Evolutionary conservation across 2,329 filamentous ascomycete genomes (phyloP).

Genomic region (Apiospora pterosperma): DNA sequence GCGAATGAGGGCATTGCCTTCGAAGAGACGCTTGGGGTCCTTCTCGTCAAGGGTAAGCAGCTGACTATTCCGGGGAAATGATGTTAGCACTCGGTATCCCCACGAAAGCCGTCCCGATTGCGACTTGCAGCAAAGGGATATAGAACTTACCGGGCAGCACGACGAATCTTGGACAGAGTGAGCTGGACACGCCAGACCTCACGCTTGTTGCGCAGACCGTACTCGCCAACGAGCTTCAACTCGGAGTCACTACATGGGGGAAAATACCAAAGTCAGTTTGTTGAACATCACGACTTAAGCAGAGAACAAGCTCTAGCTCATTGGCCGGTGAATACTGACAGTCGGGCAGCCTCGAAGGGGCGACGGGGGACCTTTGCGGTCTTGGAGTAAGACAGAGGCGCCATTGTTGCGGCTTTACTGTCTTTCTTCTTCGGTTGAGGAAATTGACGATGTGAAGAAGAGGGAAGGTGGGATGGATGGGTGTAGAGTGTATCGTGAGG

Average conservation of each 20-base stretch:
- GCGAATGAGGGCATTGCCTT: conserved; percentile 99
- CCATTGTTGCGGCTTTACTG: conserved; percentile 33
- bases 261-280: conserved; percentile 58
- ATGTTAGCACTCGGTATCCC: conserved; percentile 16
- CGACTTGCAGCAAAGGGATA: background rate
- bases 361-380: conserved; percentile 98
- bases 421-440: conserved; percentile 34
- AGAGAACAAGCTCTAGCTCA: conserved; percentile 96
- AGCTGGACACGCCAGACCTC: conserved; percentile 99
- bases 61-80: conserved; percentile 63
- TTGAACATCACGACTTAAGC: conserved; percentile 83
- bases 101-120: background rate
- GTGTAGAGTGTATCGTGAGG: background rate
- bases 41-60: conserved; percentile 99
- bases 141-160: conserved; percentile 89
- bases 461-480: conserved; percentile 10
- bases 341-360: conserved; percentile 99
- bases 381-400: conserved; percentile 84
- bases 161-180: conserved; percentile 99
- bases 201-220: conserved; percentile 99
- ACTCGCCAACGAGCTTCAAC: conserved; percentile 99
- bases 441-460: conserved; percentile 16
- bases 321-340: conserved; percentile 97
- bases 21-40: conserved; percentile 99
- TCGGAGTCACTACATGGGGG: conserved; percentile 80